phyloP scores from a whole-genome alignment of 2,329 filamentous ascomycete genomes.

The Colletotrichum trifolii region DNA sequence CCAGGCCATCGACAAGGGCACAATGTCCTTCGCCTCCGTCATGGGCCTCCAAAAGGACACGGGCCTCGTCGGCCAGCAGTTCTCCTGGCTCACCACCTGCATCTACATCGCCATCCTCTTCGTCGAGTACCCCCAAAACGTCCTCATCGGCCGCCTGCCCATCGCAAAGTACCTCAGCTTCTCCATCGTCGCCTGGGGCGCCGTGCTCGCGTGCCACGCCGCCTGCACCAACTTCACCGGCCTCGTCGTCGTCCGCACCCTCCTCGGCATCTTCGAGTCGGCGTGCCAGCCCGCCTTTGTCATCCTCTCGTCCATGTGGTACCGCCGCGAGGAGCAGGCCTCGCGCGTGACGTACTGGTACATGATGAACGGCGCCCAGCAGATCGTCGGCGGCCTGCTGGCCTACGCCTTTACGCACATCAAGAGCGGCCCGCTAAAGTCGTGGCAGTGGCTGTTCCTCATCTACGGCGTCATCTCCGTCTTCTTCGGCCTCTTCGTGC shows the following conservation, averaged over 20 bases:
- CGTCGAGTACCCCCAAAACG: conserved; percentile 79
- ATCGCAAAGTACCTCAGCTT: conserved; percentile 74
- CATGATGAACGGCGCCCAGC: conserved; percentile 81
- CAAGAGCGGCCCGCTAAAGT: conserved; percentile 62
- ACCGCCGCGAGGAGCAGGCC: conserved; percentile 75
- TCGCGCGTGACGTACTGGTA: conserved; percentile 77
- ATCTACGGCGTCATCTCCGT: conserved; percentile 72
- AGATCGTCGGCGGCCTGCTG: conserved; percentile 77
- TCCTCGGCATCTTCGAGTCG: conserved; percentile 78
- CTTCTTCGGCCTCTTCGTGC: conserved; percentile 72
- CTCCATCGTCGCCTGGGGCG: conserved; percentile 71
- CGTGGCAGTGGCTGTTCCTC: conserved; percentile 78
- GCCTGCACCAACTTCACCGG: conserved; percentile 69
- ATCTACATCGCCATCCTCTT: conserved; percentile 78
- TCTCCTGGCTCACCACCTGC: conserved; percentile 77
- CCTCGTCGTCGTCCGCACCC: conserved; percentile 69
- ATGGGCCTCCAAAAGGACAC: conserved; percentile 69
- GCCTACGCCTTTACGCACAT: conserved; percentile 73
- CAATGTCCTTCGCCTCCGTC: conserved; percentile 72
- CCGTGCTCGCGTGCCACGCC: conserved; percentile 69
- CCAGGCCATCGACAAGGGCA: conserved; percentile 76
- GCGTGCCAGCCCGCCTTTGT: conserved; percentile 76
- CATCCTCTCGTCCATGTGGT: conserved; percentile 77
- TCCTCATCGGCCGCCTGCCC: conserved; percentile 68
- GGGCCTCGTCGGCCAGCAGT: conserved; percentile 55